Evolutionary conservation across 805 yeast genomes (phyloP).

Genomic region (Candida xyloterini): DNA sequence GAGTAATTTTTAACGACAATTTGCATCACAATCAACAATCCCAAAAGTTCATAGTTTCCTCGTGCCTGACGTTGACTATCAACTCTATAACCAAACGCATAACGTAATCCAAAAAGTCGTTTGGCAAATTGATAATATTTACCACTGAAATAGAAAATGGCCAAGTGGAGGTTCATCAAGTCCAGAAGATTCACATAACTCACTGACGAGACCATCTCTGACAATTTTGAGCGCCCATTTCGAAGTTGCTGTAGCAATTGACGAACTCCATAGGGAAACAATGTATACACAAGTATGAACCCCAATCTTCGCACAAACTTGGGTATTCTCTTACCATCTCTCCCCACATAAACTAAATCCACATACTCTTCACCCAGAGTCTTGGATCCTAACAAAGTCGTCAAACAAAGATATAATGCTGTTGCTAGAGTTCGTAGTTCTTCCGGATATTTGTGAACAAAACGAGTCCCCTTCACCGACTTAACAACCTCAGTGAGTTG

Average conservation of each 20-base stretch:
- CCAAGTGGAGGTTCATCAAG: constrained; percentile 67
- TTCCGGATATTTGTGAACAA: constrained; percentile 58
- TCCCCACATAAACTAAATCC: constrained; percentile 64
- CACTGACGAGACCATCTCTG: constrained; percentile 18
- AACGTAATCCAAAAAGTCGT: constrained; percentile 74
- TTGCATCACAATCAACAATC: constrained; percentile 56
- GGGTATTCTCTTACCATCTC: constrained; percentile 51
- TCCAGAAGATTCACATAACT: constrained; percentile 50
- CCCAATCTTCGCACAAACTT: constrained; percentile 44
- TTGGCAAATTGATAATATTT: constrained; percentile 76
- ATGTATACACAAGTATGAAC: constrained; percentile 57
- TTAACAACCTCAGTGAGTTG: constrained; percentile 58
- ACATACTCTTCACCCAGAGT: constrained; percentile 95
- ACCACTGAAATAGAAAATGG: constrained; percentile 80
- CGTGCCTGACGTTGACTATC: constrained; percentile 37
- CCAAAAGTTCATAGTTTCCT: constrained; percentile 76
- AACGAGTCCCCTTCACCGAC: constrained; percentile 57
- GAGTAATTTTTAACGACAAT: constrained; percentile 42
- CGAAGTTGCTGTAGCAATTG: constrained; percentile 18
- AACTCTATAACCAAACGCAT: constrained; percentile 66
- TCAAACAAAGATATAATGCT: constrained; percentile 62
- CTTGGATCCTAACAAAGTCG: constrained; percentile 72
- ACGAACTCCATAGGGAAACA: constrained; percentile 57
- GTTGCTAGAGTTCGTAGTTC: constrained; percentile 60
- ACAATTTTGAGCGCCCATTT: constrained; percentile 15